These are phyloP conservation scores for Paramecium caudatum DNA, from an alignment of 73 alveolate genomes.

Conservation along the genomic window DNA sequence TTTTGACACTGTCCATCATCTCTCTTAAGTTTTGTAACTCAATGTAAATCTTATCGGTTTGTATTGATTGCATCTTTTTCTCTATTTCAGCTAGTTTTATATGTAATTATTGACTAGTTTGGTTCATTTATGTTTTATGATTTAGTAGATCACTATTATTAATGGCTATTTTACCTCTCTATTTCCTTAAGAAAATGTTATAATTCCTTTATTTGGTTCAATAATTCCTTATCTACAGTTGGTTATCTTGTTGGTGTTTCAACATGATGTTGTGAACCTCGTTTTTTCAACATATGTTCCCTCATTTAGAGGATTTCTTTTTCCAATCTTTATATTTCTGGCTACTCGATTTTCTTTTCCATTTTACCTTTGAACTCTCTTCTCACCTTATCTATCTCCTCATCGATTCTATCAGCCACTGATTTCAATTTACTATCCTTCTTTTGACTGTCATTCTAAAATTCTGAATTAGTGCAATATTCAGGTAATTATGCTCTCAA, in stretches of 20 bases:
- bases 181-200: not conserved
- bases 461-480: not conserved
- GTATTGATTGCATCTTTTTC: not conserved
- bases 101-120: not conserved
- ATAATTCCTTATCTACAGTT: not conserved
- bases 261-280: conserved; percentile 4
- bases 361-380: conserved; percentile 51
- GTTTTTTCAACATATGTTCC: not conserved
- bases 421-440: not conserved
- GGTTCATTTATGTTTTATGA: conserved; percentile 10
- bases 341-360: conserved; percentile 45
- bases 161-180: not conserved
- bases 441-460: not conserved
- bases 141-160: conserved; percentile 3
- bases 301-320: not conserved
- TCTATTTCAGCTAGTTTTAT: conserved; percentile 5
- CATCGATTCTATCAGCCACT: conserved; percentile 1
- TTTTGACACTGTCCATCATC: not conserved
- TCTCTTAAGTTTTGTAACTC: conserved; percentile 32
- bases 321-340: not conserved
- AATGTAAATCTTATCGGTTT: conserved; percentile 32
- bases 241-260: conserved; percentile 21
- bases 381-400: conserved; percentile 54
- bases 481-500: conserved; percentile 22
- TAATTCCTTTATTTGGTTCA: not conserved